Evolutionary conservation across 495 filamentous ascomycete genomes (phyloP).

Genomic region (Lentithecium fluviatile): DNA sequence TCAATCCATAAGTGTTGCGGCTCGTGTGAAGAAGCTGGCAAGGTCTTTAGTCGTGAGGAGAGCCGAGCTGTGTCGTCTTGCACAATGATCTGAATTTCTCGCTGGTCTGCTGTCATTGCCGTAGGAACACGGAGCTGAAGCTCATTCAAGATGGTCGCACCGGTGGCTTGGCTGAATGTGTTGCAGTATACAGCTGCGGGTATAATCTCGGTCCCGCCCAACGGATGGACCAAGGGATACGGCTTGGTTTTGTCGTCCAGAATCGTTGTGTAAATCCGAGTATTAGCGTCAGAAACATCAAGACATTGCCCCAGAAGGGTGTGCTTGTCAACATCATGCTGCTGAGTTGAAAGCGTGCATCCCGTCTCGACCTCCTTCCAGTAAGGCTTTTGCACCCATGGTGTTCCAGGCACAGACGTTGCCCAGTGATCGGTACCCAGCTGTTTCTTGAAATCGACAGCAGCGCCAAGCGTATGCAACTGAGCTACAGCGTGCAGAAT

Average conservation of each 20-base stretch:
- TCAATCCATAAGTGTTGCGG: conserved; percentile 1
- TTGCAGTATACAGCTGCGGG: conserved; percentile 47
- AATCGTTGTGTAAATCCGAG: conserved; percentile 35
- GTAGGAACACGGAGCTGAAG: conserved; percentile 41
- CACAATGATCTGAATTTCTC: conserved; percentile 44
- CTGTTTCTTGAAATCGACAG: conserved; percentile 48
- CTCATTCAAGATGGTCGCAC: conserved; percentile 26
- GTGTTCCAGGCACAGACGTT: conserved; percentile 48
- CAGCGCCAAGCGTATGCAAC: conserved; percentile 48
- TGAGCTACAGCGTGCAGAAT: conserved; percentile 49
- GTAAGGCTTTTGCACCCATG: conserved; percentile 51
- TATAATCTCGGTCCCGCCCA: conserved; percentile 46
- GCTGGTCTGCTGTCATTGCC: conserved; percentile 37
- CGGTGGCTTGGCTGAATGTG: conserved; percentile 43
- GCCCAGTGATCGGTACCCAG: conserved; percentile 43
- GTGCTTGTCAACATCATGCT: conserved; percentile 42
- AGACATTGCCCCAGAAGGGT: conserved; percentile 41
- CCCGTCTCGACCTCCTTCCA: conserved; percentile 51
- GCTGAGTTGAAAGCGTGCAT: background rate
- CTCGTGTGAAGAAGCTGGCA: background rate
- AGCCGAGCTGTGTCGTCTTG: conserved; percentile 35
- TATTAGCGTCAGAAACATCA: conserved; percentile 36
- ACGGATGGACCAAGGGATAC: conserved; percentile 34
- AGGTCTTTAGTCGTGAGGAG: conserved; percentile 39
- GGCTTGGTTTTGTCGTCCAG: conserved; percentile 42